Evolutionary conservation across 768 basidiomycete species (phyloP), one percentile per base, ranked within the genome.

Genomic region (Russula earlei): DNA sequence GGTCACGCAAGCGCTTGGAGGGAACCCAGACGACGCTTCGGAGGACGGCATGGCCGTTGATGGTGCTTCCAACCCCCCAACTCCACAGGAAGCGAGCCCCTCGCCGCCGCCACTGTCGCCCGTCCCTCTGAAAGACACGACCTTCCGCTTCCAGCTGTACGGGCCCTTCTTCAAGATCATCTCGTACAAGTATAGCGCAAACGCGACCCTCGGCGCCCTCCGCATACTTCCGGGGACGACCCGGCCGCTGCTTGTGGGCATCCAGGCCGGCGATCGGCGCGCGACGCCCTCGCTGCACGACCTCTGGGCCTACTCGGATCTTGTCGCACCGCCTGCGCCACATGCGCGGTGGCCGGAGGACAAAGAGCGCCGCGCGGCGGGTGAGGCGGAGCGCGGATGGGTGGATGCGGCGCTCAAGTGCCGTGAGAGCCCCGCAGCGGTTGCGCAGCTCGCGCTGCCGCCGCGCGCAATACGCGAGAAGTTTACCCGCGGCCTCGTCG

Each of bases 101-200:
- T 29, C 50, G 9, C 46, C 50, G 7, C 54, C 29, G 2, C 34
- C 59, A 10, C 55, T 43, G 0, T 33, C 51, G 3, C 57, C 12
- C 3, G 31, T 53, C 36, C 56, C 52, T 4, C 37, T 61, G 29
- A 38, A 29, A 5, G 57, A 59, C 45, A 61, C 60, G 31, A 59
- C 60, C 15, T 61, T 61, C 48, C 60, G 60, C 38, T 61, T 59
- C 57, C 58, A 59, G 45, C 29, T 61, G n/a, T 57, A 57, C 46
- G 59, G 59, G 0, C 49, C 55, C 7, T 52, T 49, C 51, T 58
- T 60, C 49, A 58, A 58, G 49, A 58, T 58, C 51, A 48, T 58
- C 50, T 52, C 49, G 27, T 58, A 58, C 50, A 58, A 52, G 41
- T 43, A 52, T 38, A 52, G 50, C 29, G 59, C 49, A 17, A 47